A percentile compares a stretch with the other conserved stretches of the same genome.
These are phyloP conservation scores for Aspergillus neoniger DNA, from an alignment of 2,329 filamentous ascomycete genomes.

Conservation along the genomic window DNA sequence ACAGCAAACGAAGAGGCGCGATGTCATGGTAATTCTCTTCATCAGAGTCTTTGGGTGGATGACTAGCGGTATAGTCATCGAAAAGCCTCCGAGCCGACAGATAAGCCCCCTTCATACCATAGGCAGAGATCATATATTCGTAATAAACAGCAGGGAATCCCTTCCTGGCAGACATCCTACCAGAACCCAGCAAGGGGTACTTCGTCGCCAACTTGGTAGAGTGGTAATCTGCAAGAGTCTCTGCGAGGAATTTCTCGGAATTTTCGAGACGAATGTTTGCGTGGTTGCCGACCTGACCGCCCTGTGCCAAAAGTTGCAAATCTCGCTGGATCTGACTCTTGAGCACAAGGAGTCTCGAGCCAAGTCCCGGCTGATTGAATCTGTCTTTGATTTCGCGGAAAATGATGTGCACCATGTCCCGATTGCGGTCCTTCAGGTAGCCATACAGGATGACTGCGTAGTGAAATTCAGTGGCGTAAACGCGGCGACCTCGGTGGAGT, in stretches of 20 bases:
- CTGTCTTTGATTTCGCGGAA: conserved; percentile 46
- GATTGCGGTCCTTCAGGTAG: conserved; percentile 53
- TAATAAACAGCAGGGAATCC: conserved; percentile 55
- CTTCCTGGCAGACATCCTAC: conserved; percentile 39
- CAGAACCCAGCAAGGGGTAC: conserved; percentile 40
- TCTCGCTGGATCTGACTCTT: conserved; percentile 39
- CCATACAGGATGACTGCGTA: conserved; percentile 51
- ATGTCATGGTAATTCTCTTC: conserved; percentile 26
- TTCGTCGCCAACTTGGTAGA: conserved; percentile 47
- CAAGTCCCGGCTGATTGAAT: conserved; percentile 36
- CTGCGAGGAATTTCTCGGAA: conserved; percentile 40
- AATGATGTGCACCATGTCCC: conserved; percentile 53
- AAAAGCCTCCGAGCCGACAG: conserved; percentile 58
- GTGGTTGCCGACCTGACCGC: conserved; percentile 10
- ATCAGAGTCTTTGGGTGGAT: conserved; percentile 7
- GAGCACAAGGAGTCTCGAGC: conserved; percentile 40
- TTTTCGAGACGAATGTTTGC: conserved; percentile 31
- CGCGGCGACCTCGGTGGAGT: conserved; percentile 40
- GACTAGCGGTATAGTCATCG: conserved; percentile 49
- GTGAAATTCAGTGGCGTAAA: conserved; percentile 46
- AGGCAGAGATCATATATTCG: conserved; percentile 58
- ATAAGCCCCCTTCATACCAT: conserved; percentile 51
- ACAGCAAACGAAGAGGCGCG: conserved; percentile 59
- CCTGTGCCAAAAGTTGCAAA: conserved; percentile 23
- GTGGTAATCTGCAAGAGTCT: conserved; percentile 42